Evolutionary conservation across 805 yeast species (phyloP).

Genomic region (Teunomyces kruisii): DNA sequence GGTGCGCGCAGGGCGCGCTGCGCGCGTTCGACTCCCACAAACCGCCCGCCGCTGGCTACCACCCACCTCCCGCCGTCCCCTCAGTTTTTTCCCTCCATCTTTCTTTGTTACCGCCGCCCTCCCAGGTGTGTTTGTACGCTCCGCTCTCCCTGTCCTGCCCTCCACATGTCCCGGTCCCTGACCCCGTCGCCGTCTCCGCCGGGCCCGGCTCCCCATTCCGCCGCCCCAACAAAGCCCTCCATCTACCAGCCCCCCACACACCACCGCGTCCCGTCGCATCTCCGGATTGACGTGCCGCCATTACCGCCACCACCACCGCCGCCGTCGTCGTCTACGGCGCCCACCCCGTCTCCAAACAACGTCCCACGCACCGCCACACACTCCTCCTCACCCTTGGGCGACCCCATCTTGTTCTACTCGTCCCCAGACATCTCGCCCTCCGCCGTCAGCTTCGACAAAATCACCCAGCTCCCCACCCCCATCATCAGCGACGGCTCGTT

Average conservation of each 20-base stretch:
- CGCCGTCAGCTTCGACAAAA: constrained; percentile 23
- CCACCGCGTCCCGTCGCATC: not conserved
- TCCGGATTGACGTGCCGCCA: constrained; percentile 1
- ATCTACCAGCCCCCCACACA: not conserved
- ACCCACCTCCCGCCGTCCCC: not conserved
- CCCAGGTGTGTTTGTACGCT: not conserved
- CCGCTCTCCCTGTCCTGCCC: not conserved
- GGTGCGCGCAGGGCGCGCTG: no score
- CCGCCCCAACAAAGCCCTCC: not conserved
- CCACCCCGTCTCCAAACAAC: not conserved
- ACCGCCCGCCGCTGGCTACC: no score
- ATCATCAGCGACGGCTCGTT: constrained; percentile 15
- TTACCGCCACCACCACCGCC: not conserved
- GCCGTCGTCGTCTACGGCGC: not conserved
- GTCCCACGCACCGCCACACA: not conserved
- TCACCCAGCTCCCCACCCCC: constrained; percentile 50
- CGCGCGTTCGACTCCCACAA: no score
- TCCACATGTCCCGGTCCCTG: constrained; percentile 1
- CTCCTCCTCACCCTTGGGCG: constrained; percentile 3
- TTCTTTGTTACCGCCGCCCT: not conserved
- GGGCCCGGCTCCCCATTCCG: not conserved
- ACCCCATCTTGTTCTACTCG: constrained; percentile 5
- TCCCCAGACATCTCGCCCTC: constrained; percentile 16
- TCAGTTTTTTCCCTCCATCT: constrained; percentile 1
- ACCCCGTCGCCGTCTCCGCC: not conserved